These are phyloP conservation scores for Elsinoe arachidis DNA, from an alignment of 2,329 filamentous ascomycete genomes.

Conservation along the genomic window DNA sequence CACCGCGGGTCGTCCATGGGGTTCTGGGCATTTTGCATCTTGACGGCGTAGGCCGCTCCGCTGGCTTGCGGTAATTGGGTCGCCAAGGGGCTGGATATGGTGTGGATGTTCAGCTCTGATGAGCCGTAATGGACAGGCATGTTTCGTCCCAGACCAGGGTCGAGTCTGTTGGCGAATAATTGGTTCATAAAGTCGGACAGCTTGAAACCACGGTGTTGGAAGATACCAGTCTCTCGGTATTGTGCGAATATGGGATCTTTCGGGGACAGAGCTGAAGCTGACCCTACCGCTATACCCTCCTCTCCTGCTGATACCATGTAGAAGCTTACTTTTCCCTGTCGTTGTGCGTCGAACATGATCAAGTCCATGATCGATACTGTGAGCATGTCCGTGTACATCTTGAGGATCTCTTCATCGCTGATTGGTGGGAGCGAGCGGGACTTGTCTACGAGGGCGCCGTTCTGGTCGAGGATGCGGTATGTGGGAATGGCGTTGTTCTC, in stretches of 20 bases:
- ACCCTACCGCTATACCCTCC: conserved; percentile 87
- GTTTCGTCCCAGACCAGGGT: conserved; percentile 73
- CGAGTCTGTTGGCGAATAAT: conserved; percentile 77
- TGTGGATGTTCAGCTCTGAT: conserved; percentile 75
- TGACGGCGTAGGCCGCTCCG: conserved; percentile 79
- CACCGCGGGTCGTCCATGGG: conserved; percentile 59
- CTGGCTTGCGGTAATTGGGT: conserved; percentile 85
- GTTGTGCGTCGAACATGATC: conserved; percentile 96
- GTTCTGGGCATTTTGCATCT: conserved; percentile 66
- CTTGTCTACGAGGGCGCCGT: conserved; percentile 73
- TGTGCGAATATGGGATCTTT: conserved; percentile 88
- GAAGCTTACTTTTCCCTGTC: conserved; percentile 88
- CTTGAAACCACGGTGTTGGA: conserved; percentile 79
- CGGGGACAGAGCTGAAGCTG: conserved; percentile 71
- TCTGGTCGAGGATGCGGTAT: conserved; percentile 83
- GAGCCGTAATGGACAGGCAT: conserved; percentile 98
- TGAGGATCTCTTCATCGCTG: conserved; percentile 50
- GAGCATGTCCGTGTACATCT: conserved; percentile 57
- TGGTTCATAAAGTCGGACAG: conserved; percentile 91
- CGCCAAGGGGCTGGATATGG: conserved; percentile 75
- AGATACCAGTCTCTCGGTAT: conserved; percentile 88
- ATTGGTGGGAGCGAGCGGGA: conserved; percentile 59
- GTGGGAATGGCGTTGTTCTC: conserved; percentile 72
- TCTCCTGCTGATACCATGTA: conserved; percentile 95
- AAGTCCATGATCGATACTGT: conserved; percentile 80